A percentile compares a stretch with the other conserved stretches of the same genome.
Conservation (phyloP, 1,284 basidiomycete species). For the Amanita bisporigera region DNA sequence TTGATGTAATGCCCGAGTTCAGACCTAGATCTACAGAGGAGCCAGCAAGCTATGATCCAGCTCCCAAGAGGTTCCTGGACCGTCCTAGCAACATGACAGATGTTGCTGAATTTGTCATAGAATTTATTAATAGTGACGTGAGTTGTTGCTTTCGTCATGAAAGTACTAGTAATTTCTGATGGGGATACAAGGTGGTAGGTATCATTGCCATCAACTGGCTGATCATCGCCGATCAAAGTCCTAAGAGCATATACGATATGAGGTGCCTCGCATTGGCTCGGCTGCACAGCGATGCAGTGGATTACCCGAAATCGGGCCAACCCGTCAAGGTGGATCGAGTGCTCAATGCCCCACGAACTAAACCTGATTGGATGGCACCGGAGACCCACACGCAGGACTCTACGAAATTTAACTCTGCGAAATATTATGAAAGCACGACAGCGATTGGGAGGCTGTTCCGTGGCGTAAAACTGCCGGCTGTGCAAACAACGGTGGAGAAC, state of each 20-base stretch:
- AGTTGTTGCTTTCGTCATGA: conserved; percentile 20
- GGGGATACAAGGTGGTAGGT: conserved; percentile 55
- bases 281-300: conserved; percentile 73
- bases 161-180: background rate
- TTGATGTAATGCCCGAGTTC: conserved; percentile 48
- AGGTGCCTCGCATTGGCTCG: conserved; percentile 67
- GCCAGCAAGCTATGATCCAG: conserved; percentile 61
- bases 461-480: conserved; percentile 56
- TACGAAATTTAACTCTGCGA: conserved; percentile 31
- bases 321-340: conserved; percentile 56
- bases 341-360: conserved; percentile 49
- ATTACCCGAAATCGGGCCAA: conserved; percentile 69
- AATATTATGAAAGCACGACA: conserved; percentile 56
- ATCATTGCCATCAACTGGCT: conserved; percentile 67
- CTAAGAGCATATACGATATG: conserved; percentile 57
- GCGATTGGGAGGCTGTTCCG: conserved; percentile 66
- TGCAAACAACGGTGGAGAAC: conserved; percentile 24
- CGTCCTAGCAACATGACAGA: conserved; percentile 67
- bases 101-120: conserved; percentile 74
- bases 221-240: conserved; percentile 69
- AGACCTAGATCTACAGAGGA: conserved; percentile 33
- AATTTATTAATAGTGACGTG: conserved; percentile 72
- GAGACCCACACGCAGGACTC: conserved; percentile 53
- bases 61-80: conserved; percentile 52
- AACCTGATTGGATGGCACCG: conserved; percentile 70